These are phyloP conservation scores for Oleoguttula mirabilis DNA, from an alignment of 495 filamentous ascomycete genomes.

Conservation along the genomic window DNA sequence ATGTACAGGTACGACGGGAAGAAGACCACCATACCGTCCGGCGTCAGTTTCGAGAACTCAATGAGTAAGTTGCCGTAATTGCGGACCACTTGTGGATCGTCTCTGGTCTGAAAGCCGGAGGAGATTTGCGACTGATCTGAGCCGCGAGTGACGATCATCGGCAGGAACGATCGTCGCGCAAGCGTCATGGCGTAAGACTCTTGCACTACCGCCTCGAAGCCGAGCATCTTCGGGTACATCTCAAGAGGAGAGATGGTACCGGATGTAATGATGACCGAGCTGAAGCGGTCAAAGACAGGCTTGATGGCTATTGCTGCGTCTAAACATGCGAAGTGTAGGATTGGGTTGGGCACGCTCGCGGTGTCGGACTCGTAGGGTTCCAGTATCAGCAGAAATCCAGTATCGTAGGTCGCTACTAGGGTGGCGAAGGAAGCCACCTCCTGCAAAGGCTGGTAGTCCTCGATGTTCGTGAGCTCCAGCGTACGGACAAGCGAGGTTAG, in stretches of 20 bases:
- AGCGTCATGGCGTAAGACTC: constrained; percentile 97
- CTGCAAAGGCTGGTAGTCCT: constrained; percentile 93
- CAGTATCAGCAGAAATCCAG: constrained; percentile 88
- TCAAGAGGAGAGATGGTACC: constrained; percentile 94
- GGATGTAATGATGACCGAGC: constrained; percentile 95
- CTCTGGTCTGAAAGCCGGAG: constrained; percentile 83
- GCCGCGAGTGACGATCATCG: constrained; percentile 93
- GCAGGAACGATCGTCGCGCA: constrained; percentile 85
- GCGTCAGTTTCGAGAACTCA: constrained; percentile 88
- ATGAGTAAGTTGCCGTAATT: constrained; percentile 90
- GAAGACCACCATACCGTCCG: constrained; percentile 96
- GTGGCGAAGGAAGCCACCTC: constrained; percentile 99
- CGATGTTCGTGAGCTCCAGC: constrained; percentile 91
- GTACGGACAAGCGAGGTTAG: constrained; percentile 91
- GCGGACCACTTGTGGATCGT: constrained; percentile 83
- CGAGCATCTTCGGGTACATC: constrained; percentile 99
- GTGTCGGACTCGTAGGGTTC: constrained; percentile 95
- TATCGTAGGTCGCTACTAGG: constrained; percentile 91
- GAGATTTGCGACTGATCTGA: constrained; percentile 86
- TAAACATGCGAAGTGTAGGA: constrained; percentile 90
- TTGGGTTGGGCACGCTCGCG: constrained; percentile 88
- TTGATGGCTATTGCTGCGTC: constrained; percentile 98
- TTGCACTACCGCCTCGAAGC: constrained; percentile 79
- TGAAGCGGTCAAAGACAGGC: constrained; percentile 93
- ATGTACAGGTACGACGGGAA: constrained; percentile 99